Evolutionary conservation across 768 basidiomycete species (phyloP).

Genomic region (Infundibulicybe gibba): DNA sequence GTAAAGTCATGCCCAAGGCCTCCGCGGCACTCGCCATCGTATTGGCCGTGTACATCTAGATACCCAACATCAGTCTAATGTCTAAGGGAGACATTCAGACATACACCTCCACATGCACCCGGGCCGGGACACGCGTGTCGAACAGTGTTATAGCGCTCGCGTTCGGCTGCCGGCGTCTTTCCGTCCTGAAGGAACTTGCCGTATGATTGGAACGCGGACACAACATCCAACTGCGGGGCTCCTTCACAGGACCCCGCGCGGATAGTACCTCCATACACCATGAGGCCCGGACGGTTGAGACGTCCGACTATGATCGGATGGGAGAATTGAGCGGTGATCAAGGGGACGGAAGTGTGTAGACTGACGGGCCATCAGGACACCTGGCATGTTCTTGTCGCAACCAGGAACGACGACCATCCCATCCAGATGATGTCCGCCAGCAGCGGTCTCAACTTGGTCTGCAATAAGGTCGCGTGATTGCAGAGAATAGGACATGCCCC

Average conservation of each 20-base stretch:
- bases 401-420: constrained; percentile 97
- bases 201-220: constrained; percentile 97
- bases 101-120: constrained; percentile 95
- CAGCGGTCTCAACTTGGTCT: constrained; percentile 94
- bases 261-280: constrained; percentile 98
- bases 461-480: constrained; percentile 98
- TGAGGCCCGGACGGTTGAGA: constrained; percentile 91
- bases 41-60: constrained; percentile 95
- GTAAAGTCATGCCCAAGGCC: constrained; percentile 92
- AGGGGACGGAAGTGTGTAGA: constrained; percentile 6
- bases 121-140: constrained; percentile 96
- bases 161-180: constrained; percentile 78
- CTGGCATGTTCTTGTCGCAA: constrained; percentile 99
- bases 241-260: constrained; percentile 90
- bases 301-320: constrained; percentile 67
- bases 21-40: constrained; percentile 98
- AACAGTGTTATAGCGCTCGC: constrained; percentile 79
- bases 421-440: constrained; percentile 96
- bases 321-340: constrained; percentile 16
- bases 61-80: background rate
- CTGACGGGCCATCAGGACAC: constrained; percentile 94
- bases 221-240: constrained; percentile 87
- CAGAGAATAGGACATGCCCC: constrained; percentile 92
- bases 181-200: constrained; percentile 93
- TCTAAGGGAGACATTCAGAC: constrained; percentile 23